Evolutionary conservation across 805 yeast species (phyloP), one percentile per base, ranked within the genome.

Genomic region (Candida sakaeoensis): DNA sequence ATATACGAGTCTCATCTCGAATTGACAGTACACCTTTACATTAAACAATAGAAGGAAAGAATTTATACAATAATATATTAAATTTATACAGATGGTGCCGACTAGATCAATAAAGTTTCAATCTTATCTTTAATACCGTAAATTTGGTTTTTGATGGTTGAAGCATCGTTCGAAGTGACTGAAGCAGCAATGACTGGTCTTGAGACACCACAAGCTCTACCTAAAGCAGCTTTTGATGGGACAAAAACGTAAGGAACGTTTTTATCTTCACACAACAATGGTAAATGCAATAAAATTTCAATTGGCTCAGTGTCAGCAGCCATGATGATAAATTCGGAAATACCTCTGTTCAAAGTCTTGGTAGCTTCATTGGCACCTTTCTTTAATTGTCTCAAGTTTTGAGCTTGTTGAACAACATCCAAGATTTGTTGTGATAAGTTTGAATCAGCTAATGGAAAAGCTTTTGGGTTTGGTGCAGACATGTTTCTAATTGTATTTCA

Each of bases 291-390:
- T 62, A 93, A 82, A 69, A 93, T 91, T 76, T 93, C 99, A 63
- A 93, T 90, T 58, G 99, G 99, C 73, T 90, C 96, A 59, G 99
- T 89, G 66, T 93, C 99, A 57, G 99, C 99, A 53, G 99, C 99
- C 97, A 93, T 88, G 74, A 91, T 87, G 70, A 91, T 90, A 79
- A 91, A 91, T 75, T 91, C 99, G 58, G 97, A 86, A 61, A 91
- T 91, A 82, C 99, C 99, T 79, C 98, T 86, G 85, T 91, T 91
- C 74, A 91, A 80, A 58, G 97, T 91, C 80, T 91, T 91, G 73
- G 97, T 93, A 61, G 98, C 95, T 76, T 93, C 99, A 70, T 93
- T 93, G 55, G 99, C 99, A 72, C 99, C 99, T 72, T 93, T 93
- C 80, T 93, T 93, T 70, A 93, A 81, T 75, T 93, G 99, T 78